Conservation (phyloP, 352 stramenopile species). For the Globisporangium paddicum region DNA sequence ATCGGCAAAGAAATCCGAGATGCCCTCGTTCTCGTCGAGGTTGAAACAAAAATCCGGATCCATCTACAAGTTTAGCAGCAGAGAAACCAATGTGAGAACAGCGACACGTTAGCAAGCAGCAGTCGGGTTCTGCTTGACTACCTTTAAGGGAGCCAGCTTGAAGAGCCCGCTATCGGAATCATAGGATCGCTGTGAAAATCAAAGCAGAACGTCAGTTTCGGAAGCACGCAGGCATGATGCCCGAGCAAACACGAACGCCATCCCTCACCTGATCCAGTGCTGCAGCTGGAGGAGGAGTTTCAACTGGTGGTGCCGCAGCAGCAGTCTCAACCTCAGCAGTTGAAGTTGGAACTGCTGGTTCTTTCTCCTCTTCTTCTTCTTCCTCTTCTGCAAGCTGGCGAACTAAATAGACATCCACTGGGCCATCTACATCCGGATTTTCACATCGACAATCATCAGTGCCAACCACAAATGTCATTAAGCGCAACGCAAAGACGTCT, state of each 20-base stretch:
- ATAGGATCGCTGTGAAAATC: slow-evolving; percentile 71
- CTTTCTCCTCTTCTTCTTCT: slow-evolving; percentile 35
- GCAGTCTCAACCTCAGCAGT: not conserved
- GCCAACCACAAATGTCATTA: not conserved
- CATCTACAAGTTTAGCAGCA: slow-evolving; percentile 30
- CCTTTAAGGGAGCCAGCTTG: slow-evolving; percentile 83
- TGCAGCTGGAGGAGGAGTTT: slow-evolving; percentile 23
- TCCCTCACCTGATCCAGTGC: slow-evolving; percentile 52
- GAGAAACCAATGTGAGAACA: not conserved
- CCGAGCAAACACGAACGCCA: not conserved
- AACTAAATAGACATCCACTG: slow-evolving; percentile 90
- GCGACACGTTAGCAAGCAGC: not conserved
- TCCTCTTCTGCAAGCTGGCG: slow-evolving; percentile 47
- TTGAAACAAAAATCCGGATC: slow-evolving; percentile 90
- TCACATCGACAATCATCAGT: not conserved
- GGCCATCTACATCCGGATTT: slow-evolving; percentile 47
- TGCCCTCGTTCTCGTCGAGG: slow-evolving; percentile 81
- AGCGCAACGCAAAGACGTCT: not conserved
- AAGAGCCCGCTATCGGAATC: slow-evolving; percentile 81
- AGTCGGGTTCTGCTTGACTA: slow-evolving; percentile 12
- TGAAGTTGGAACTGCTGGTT: slow-evolving; percentile 10
- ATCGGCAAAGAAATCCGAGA: slow-evolving; percentile 85
- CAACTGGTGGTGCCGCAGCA: slow-evolving; percentile 13
- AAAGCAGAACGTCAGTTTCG: not conserved
- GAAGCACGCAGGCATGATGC: not conserved